Evolutionary conservation across 192 early-diverging fungal genomes (phyloP).

Genomic region (Neocallimastix lanati): DNA sequence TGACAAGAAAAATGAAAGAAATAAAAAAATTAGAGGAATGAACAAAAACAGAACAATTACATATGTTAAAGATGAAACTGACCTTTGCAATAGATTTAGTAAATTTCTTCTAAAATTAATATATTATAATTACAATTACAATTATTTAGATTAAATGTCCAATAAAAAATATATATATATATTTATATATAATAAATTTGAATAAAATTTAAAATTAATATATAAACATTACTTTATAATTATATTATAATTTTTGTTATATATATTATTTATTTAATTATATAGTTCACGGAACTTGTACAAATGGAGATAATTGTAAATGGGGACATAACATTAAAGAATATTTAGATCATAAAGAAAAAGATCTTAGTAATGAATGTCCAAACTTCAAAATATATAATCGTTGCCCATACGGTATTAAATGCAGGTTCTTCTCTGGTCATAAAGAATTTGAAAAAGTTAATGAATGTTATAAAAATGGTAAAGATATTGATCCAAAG

Average conservation of each 20-base stretch:
- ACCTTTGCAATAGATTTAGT: neutral
- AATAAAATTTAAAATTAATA: no score
- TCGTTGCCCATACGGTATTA: constrained; percentile 33
- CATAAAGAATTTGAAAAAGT: constrained; percentile 12
- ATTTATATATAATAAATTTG: no score
- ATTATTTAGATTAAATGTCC: no score
- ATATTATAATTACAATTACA: no score
- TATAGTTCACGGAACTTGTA: neutral
- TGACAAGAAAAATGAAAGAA: neutral
- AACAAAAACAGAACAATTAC: neutral
- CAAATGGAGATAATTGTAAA: neutral
- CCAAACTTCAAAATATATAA: constrained; percentile 52
- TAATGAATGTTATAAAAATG: neutral
- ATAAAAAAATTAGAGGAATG: neutral
- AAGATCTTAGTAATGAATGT: constrained; percentile 58
- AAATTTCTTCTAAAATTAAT: neutral
- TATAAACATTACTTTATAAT: no score
- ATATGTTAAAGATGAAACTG: neutral
- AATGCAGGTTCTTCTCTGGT: constrained; percentile 18
- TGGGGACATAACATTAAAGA: constrained; percentile 47
- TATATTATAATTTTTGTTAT: no score
- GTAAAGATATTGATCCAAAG: neutral
- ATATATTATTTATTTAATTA: no score
- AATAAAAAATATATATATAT: no score
- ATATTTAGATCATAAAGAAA: constrained; percentile 51